phyloP scores from a whole-genome alignment of 169 alveolate species.

The Cyclospora cayetanensis region DNA sequence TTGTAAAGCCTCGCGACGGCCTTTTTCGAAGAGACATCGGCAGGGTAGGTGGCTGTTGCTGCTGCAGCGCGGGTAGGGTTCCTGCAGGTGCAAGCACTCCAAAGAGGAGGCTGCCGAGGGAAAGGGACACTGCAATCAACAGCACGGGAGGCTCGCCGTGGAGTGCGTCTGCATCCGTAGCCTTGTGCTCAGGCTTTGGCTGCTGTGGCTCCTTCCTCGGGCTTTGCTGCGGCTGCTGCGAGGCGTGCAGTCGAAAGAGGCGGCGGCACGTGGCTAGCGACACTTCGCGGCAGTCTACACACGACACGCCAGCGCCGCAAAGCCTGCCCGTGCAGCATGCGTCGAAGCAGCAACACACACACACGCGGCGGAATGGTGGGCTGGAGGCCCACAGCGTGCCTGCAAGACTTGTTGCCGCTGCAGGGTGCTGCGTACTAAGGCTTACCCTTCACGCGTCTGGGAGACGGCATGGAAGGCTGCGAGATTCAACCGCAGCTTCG shows the following conservation, averaged over 20 bases:
- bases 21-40: no score
- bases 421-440: no score
- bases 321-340: neutral
- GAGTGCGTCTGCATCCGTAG: neutral
- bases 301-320: slow-evolving; percentile 2
- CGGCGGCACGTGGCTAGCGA: slow-evolving; percentile 10
- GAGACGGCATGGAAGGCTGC: no score
- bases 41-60: no score
- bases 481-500: no score
- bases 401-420: neutral
- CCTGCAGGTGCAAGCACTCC: slow-evolving; percentile 35
- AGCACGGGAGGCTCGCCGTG: neutral
- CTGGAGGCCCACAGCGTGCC: neutral
- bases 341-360: neutral
- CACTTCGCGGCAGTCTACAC: slow-evolving; percentile 19
- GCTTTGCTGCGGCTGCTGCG: slow-evolving; percentile 40
- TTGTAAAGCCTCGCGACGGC: no score
- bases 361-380: neutral
- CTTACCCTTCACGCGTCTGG: no score
- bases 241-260: neutral
- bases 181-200: neutral
- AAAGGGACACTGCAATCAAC: neutral
- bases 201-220: neutral
- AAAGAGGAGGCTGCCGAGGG: slow-evolving; percentile 28
- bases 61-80: neutral